These are phyloP conservation scores for Eucommia ulmoides DNA, from an alignment of 257 asterid genomes.

Conservation along the genomic window DNA sequence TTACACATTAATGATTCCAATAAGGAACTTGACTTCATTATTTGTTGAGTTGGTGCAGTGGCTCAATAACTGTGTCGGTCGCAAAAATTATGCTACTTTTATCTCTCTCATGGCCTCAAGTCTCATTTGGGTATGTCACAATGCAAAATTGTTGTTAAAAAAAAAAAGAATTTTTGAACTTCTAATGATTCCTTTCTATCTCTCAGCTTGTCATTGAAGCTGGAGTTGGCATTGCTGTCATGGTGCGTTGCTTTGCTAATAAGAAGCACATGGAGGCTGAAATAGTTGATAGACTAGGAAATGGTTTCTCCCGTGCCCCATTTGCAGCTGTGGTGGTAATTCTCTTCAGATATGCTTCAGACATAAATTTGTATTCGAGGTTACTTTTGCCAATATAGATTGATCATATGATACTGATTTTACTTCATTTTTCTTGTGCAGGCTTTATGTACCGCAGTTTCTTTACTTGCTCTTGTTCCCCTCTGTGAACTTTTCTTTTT, in stretches of 20 bases:
- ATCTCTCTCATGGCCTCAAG: conserved; percentile 79
- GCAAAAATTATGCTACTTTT: conserved; percentile 77
- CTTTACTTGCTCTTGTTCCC: conserved; percentile 85
- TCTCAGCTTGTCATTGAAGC: conserved; percentile 75
- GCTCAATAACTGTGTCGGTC: conserved; percentile 96
- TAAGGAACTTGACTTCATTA: conserved; percentile 25
- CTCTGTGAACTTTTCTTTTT: conserved; percentile 96
- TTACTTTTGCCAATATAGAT: no score
- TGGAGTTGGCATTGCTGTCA: conserved; percentile 81
- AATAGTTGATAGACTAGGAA: conserved; percentile 85
- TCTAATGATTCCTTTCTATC: conserved; percentile 12
- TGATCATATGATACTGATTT: no score
- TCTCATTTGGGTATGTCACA: conserved; percentile 77
- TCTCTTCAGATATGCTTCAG: conserved; percentile 6
- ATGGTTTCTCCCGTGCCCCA: conserved; percentile 95
- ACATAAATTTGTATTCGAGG: conserved; percentile 1
- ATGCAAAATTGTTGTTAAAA: not conserved
- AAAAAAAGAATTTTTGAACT: not conserved
- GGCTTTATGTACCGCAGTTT: conserved; percentile 85
- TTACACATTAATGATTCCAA: no score
- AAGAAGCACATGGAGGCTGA: conserved; percentile 68
- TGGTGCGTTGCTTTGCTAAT: conserved; percentile 72
- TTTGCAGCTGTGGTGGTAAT: conserved; percentile 96
- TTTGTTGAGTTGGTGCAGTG: conserved; percentile 44
- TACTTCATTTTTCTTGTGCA: conserved; percentile 26